Conservation (phyloP, 495 filamentous ascomycete species). For the Pyrenopolyporus hunteri region DNA sequence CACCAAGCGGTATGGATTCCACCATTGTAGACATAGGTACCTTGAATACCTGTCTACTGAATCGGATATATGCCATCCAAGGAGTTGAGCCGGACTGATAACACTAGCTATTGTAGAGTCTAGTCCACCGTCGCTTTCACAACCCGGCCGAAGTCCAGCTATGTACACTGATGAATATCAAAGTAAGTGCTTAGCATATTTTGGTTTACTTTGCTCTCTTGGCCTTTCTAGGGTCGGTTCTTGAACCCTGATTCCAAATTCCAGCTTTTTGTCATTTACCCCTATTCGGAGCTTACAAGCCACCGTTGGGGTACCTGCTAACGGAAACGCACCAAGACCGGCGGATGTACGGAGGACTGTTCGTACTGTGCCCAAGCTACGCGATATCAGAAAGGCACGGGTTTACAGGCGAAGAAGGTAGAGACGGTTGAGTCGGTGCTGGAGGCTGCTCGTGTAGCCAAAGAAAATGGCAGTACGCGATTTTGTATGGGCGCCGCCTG, state of each 20-base stretch:
- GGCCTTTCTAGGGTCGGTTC: background rate
- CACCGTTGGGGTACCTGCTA: background rate
- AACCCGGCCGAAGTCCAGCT: conserved; percentile 79
- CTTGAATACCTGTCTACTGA: background rate
- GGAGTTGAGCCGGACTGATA: conserved; percentile 22
- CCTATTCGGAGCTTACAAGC: no score
- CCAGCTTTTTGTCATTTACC: no score
- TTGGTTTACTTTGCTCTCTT: background rate
- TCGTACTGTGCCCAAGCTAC: conserved; percentile 88
- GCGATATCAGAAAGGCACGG: conserved; percentile 78
- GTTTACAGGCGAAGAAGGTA: conserved; percentile 77
- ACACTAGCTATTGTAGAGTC: conserved; percentile 55
- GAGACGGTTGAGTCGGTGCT: conserved; percentile 78
- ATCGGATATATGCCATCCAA: background rate
- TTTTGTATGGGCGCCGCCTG: conserved; percentile 95
- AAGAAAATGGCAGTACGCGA: conserved; percentile 77
- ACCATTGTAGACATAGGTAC: no score
- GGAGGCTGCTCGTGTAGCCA: conserved; percentile 73
- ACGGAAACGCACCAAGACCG: conserved; percentile 53
- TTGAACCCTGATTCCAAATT: no score
- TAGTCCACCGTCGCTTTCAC: conserved; percentile 81
- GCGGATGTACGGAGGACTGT: conserved; percentile 86
- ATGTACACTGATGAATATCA: conserved; percentile 94
- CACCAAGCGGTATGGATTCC: conserved; percentile 76
- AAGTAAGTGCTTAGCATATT: conserved; percentile 43